Percentiles rank a stretch among this genome's conserved stretches.
Conservation (phyloP, 306 rosid genomes). For the Sindora glabra region DNA sequence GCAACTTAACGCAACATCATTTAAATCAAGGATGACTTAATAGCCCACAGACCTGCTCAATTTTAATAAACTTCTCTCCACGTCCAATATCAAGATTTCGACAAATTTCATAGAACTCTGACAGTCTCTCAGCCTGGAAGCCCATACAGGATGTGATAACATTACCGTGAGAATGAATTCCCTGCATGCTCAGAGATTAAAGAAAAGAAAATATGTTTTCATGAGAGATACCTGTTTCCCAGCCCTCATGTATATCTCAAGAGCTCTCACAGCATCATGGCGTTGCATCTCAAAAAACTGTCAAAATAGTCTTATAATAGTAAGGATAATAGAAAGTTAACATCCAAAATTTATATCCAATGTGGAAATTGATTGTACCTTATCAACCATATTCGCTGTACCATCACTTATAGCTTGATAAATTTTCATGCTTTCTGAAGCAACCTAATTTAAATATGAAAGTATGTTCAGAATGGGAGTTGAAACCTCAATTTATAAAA, state of each 20-base stretch:
- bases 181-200: neutral
- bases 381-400: slow-evolving; percentile 91
- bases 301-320: slow-evolving; percentile 8
- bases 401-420: slow-evolving; percentile 98
- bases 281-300: slow-evolving; percentile 99
- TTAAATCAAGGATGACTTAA: slow-evolving; percentile 12
- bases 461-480: slow-evolving; percentile 21
- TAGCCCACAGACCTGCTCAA: slow-evolving; percentile 72
- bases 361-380: slow-evolving; percentile 45
- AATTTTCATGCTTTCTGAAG: slow-evolving; percentile 80
- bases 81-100: slow-evolving; percentile 84
- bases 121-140: slow-evolving; percentile 84
- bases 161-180: neutral
- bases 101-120: slow-evolving; percentile 93
- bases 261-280: slow-evolving; percentile 73
- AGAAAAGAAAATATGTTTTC: neutral
- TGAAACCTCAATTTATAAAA: slow-evolving; percentile 8
- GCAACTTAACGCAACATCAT: neutral
- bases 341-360: slow-evolving; percentile 18
- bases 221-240: slow-evolving; percentile 75
- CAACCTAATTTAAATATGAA: slow-evolving; percentile 58
- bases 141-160: neutral
- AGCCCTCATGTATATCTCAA: slow-evolving; percentile 87
- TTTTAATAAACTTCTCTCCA: slow-evolving; percentile 81
- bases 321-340: slow-evolving; percentile 22